Evolutionary conservation across 2,329 filamentous ascomycete species (phyloP).

Genomic region (Neonectria sp.): DNA sequence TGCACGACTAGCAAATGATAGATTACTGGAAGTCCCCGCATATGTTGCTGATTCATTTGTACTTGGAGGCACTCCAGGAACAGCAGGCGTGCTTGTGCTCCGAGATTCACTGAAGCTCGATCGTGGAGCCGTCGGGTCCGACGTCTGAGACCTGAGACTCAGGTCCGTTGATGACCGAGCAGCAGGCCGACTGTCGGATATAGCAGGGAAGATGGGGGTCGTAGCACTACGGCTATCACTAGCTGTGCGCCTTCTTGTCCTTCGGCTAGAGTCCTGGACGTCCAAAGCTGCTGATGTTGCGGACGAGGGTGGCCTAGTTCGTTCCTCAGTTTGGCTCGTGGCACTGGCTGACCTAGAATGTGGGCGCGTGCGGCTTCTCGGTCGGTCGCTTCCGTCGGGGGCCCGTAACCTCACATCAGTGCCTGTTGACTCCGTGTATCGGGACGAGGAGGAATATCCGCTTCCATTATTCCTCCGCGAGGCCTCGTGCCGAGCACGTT

Average conservation of each 20-base stretch:
- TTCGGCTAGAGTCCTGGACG: slow-evolving; percentile 48
- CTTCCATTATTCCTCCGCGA: slow-evolving; percentile 60
- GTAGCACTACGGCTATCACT: slow-evolving; percentile 71
- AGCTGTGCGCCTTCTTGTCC: slow-evolving; percentile 64
- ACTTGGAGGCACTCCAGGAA: slow-evolving; percentile 45
- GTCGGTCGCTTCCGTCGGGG: slow-evolving; percentile 44
- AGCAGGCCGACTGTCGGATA: slow-evolving; percentile 64
- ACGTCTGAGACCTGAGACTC: slow-evolving; percentile 58
- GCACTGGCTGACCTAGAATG: slow-evolving; percentile 64
- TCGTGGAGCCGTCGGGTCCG: slow-evolving; percentile 55
- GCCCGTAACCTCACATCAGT: slow-evolving; percentile 49
- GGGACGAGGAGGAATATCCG: slow-evolving; percentile 54
- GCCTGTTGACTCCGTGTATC: slow-evolving; percentile 41
- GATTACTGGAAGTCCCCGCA: slow-evolving; percentile 39
- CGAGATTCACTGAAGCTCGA: slow-evolving; percentile 60
- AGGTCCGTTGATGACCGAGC: slow-evolving; percentile 78
- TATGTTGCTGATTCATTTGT: slow-evolving; percentile 40
- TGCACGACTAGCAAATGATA: slow-evolving; percentile 57
- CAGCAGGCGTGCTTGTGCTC: slow-evolving; percentile 57
- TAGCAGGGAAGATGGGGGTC: slow-evolving; percentile 59
- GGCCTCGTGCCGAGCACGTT: slow-evolving; percentile 67
- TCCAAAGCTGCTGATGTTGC: slow-evolving; percentile 49
- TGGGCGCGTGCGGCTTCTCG: slow-evolving; percentile 55
- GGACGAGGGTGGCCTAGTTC: slow-evolving; percentile 65
- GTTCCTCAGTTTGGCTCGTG: slow-evolving; percentile 60